A percentile compares a stretch with the other conserved stretches of the same genome.
phyloP scores from a whole-genome alignment of 2,329 filamentous ascomycete genomes.

The Epichloe amarillans region DNA sequence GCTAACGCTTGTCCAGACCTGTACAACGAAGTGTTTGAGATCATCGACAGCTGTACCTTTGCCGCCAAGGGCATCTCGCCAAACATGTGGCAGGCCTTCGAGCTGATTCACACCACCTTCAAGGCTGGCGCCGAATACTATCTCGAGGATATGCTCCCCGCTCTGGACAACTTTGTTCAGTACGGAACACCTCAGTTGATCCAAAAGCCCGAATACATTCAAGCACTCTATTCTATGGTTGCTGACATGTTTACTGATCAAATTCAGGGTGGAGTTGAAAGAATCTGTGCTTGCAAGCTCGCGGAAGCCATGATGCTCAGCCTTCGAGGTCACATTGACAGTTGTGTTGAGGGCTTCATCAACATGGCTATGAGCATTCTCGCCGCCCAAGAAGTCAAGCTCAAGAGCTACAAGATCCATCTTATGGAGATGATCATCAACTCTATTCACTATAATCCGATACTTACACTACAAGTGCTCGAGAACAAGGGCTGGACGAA shows the following conservation, averaged over 20 bases:
- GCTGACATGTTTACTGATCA: slow-evolving; percentile 86
- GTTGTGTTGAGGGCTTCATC: slow-evolving; percentile 79
- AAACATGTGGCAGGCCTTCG: slow-evolving; percentile 98
- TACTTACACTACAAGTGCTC: slow-evolving; percentile 72
- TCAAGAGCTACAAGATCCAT: slow-evolving; percentile 90
- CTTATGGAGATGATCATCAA: slow-evolving; percentile 99
- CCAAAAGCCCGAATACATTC: slow-evolving; percentile 74
- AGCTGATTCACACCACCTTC: slow-evolving; percentile 92
- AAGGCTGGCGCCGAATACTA: slow-evolving; percentile 95
- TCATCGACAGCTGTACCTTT: slow-evolving; percentile 98
- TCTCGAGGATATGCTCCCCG: slow-evolving; percentile 96
- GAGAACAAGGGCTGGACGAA: slow-evolving; percentile 92
- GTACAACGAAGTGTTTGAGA: slow-evolving; percentile 98
- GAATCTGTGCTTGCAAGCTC: slow-evolving; percentile 94
- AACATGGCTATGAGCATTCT: slow-evolving; percentile 78
- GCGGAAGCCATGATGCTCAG: slow-evolving; percentile 96
- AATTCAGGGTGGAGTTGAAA: slow-evolving; percentile 84
- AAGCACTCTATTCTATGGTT: slow-evolving; percentile 87
- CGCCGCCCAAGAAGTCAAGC: slow-evolving; percentile 60
- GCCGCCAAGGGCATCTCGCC: slow-evolving; percentile 89
- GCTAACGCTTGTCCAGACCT: slow-evolving; percentile 42
- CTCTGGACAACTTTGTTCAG: slow-evolving; percentile 93
- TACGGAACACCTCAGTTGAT: slow-evolving; percentile 73
- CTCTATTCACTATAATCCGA: slow-evolving; percentile 91
- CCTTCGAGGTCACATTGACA: slow-evolving; percentile 75